Evolutionary conservation across 1,284 basidiomycete genomes (phyloP).

Genomic region (Apiotrichum sp.): DNA sequence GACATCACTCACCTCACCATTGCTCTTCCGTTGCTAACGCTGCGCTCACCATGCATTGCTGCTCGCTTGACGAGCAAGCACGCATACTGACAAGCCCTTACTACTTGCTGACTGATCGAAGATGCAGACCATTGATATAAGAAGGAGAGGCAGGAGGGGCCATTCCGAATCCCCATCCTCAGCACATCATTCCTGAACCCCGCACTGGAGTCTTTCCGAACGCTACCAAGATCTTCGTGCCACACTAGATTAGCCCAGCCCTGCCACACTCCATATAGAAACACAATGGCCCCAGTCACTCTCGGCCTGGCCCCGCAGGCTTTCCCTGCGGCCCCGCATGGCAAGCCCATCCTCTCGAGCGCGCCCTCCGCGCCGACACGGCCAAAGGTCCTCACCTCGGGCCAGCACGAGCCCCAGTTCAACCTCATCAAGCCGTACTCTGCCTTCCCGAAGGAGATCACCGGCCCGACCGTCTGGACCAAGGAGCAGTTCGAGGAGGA

Average conservation of each 20-base stretch:
- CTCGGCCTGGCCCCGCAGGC: neutral
- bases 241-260: neutral
- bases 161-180: neutral
- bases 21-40: too few species aligned
- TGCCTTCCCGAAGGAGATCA: conserved; percentile 40
- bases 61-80: too few species aligned
- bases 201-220: neutral
- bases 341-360: neutral
- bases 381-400: conserved; percentile 21
- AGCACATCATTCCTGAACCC: neutral
- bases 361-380: neutral
- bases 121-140: neutral
- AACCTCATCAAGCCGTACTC: conserved; percentile 32
- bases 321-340: neutral
- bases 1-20: neutral
- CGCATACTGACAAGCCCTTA: too few species aligned
- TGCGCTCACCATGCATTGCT: too few species aligned
- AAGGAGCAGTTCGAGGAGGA: conserved; percentile 24
- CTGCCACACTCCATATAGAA: too few species aligned
- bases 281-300: conserved; percentile 3
- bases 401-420: conserved; percentile 26
- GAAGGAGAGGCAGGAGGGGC: too few species aligned
- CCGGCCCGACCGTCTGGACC: conserved; percentile 36
- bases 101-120: too few species aligned
- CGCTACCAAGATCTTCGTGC: neutral